Percentiles rank a stretch among this genome's conserved stretches.
Evolutionary conservation across 2,329 filamentous ascomycete species (phyloP).

Genomic region (Septoria linicola): DNA sequence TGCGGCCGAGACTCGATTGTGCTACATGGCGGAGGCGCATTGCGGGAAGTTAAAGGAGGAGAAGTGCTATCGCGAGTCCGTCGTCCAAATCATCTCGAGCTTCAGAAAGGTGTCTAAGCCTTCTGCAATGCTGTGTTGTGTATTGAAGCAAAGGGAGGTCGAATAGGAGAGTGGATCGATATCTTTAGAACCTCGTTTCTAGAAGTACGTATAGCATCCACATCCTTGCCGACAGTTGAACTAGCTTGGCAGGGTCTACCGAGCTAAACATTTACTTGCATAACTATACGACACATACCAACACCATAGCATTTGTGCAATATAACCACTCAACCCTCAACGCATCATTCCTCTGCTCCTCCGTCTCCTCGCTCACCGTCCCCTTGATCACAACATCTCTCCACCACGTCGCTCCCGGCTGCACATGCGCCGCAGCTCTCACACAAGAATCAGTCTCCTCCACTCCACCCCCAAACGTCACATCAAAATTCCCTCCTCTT

Average conservation of each 20-base stretch:
- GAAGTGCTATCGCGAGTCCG: neutral
- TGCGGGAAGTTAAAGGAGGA: neutral
- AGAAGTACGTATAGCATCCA: no score
- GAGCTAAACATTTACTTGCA: no score
- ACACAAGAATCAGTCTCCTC: neutral
- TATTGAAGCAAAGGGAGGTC: no score
- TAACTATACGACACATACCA: no score
- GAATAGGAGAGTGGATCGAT: no score
- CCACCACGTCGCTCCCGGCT: slow-evolving; percentile 14
- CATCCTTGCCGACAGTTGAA: no score
- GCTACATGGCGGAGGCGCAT: slow-evolving; percentile 27
- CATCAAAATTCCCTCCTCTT: neutral
- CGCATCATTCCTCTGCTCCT: slow-evolving; percentile 5
- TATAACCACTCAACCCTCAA: neutral
- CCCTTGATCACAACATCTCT: neutral
- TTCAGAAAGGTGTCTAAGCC: no score
- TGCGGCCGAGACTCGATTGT: slow-evolving; percentile 22
- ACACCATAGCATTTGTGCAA: no score
- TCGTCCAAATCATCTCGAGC: slow-evolving; percentile 2
- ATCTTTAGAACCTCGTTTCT: no score
- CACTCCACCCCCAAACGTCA: slow-evolving; percentile 1
- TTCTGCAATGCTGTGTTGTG: no score
- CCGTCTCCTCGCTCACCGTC: slow-evolving; percentile 3
- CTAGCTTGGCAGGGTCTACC: no score
- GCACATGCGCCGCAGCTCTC: neutral